Conservation (phyloP, 1,139 yeast genomes). For the Blastobotrys ciferrii region DNA sequence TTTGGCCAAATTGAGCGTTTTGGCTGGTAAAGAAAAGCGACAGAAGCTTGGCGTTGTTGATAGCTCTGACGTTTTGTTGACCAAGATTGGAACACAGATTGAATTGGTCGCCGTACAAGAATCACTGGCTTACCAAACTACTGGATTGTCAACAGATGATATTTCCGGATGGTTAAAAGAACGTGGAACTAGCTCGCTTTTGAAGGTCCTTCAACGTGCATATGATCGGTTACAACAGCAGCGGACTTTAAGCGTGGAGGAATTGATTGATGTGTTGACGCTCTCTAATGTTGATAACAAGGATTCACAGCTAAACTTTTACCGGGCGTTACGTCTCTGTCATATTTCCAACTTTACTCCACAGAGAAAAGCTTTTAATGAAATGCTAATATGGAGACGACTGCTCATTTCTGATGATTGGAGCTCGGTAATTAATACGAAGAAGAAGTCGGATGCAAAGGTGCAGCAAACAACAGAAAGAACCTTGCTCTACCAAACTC, state of each 20-base stretch:
- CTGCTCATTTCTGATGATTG: slow-evolving; percentile 62
- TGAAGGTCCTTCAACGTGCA: slow-evolving; percentile 32
- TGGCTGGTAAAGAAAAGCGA: slow-evolving; percentile 31
- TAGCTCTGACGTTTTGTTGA: neutral
- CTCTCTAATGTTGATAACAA: slow-evolving; percentile 41
- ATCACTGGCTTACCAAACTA: slow-evolving; percentile 13
- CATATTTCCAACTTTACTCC: slow-evolving; percentile 19
- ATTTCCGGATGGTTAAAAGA: slow-evolving; percentile 14
- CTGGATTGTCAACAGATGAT: slow-evolving; percentile 10
- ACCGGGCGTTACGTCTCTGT: slow-evolving; percentile 45
- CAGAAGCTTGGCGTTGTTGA: neutral
- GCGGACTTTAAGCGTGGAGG: slow-evolving; percentile 45
- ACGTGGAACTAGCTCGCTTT: slow-evolving; percentile 17
- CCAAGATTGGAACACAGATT: slow-evolving; percentile 19
- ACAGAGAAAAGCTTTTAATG: slow-evolving; percentile 32
- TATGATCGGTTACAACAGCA: slow-evolving; percentile 42
- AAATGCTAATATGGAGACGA: slow-evolving; percentile 59
- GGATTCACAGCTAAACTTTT: slow-evolving; percentile 39
- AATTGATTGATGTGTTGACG: slow-evolving; percentile 59
- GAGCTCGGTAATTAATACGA: slow-evolving; percentile 44
- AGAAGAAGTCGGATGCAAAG: slow-evolving; percentile 46
- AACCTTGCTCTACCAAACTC: slow-evolving; percentile 44
- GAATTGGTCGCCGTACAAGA: slow-evolving; percentile 22
- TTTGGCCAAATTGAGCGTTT: slow-evolving; percentile 59
- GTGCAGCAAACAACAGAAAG: slow-evolving; percentile 43